Evolutionary conservation across 2,329 filamentous ascomycete genomes (phyloP).

Genomic region (Chaetoscypha palmicola): DNA sequence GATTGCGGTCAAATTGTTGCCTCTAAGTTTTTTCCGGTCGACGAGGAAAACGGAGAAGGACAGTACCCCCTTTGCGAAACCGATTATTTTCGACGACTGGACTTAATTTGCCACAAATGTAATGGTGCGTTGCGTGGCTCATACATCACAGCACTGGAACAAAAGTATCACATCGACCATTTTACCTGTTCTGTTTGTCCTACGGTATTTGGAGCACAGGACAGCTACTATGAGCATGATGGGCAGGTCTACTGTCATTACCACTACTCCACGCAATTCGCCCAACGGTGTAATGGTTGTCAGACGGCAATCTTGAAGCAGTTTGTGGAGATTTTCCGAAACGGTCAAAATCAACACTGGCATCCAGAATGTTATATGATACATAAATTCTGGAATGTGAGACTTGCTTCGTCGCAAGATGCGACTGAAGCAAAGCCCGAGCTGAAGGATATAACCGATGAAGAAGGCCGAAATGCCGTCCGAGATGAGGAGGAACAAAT

Average conservation of each 20-base stretch:
- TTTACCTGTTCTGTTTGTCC: conserved; percentile 97
- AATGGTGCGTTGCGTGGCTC: conserved; percentile 89
- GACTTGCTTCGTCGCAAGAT: conserved; percentile 47
- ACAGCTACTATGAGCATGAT: conserved; percentile 98
- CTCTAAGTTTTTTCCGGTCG: conserved; percentile 97
- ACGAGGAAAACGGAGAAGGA: conserved; percentile 74
- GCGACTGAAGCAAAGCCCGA: conserved; percentile 36
- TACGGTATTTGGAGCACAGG: conserved; percentile 95
- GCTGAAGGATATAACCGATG: conserved; percentile 48
- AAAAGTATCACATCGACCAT: conserved; percentile 98
- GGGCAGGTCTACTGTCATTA: conserved; percentile 96
- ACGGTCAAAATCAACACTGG: conserved; percentile 98
- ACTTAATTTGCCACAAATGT: conserved; percentile 85
- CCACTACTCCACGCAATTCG: conserved; percentile 96
- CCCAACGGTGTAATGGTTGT: conserved; percentile 92
- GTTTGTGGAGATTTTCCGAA: conserved; percentile 97
- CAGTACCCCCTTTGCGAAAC: conserved; percentile 97
- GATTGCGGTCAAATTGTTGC: conserved; percentile 96
- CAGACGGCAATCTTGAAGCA: conserved; percentile 97
- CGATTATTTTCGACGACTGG: conserved; percentile 91
- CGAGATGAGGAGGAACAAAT: conserved; percentile 85
- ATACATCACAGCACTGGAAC: conserved; percentile 94
- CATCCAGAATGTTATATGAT: conserved; percentile 99
- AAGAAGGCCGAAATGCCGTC: conserved; percentile 66
- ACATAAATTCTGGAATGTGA: conserved; percentile 99